Conservation (phyloP, 2,329 filamentous ascomycete genomes). For the Fusarium lyarnte region DNA sequence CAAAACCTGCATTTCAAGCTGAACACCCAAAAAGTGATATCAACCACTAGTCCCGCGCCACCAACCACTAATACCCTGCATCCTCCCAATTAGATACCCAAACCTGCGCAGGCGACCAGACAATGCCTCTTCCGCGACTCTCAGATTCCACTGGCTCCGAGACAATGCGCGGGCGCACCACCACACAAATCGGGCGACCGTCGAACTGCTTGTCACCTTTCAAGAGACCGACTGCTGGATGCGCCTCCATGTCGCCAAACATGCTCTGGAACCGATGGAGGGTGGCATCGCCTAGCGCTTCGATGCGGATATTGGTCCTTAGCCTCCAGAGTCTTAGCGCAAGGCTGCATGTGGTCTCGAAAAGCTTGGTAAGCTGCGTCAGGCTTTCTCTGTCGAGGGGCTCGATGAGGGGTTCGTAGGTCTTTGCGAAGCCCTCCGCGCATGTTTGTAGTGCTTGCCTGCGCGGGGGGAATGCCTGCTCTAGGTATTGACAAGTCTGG, state of each 20-base stretch:
- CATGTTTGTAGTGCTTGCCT: background rate
- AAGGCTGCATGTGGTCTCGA: background rate
- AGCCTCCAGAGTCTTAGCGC: background rate
- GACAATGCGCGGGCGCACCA: background rate
- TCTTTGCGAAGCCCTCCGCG: background rate
- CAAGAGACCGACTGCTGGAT: background rate
- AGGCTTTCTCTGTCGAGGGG: background rate
- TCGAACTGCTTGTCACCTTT: background rate
- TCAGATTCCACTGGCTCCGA: background rate
- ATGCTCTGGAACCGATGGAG: background rate
- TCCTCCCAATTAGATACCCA: background rate
- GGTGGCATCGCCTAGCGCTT: background rate
- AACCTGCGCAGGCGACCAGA: background rate
- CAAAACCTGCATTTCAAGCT: background rate
- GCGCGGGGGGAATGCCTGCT: background rate
- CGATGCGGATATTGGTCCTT: background rate
- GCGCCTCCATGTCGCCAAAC: background rate
- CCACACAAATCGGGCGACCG: background rate
- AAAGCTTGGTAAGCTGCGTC: background rate
- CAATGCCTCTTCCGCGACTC: background rate
- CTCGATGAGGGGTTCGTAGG: background rate
- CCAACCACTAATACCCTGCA: background rate
- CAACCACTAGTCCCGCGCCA: background rate
- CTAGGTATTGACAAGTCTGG: background rate
- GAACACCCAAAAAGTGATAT: background rate